Evolutionary conservation across 2,329 filamentous ascomycete species (phyloP), one percentile per base, ranked within the genome.

Genomic region (Bipolaris gigantea): DNA sequence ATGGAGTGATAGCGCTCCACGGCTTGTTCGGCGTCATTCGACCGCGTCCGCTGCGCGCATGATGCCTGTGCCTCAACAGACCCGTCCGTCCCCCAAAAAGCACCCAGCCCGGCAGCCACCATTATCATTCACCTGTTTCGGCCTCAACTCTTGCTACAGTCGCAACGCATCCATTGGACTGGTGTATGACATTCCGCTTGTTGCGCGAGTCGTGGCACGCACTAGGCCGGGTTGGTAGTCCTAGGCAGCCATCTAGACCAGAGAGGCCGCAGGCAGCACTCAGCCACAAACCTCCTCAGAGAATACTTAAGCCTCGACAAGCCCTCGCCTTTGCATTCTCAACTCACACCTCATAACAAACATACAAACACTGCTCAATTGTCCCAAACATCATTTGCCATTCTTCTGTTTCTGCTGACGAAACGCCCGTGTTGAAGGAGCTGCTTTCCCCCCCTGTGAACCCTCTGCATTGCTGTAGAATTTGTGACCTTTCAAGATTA

Each of bases 241-340:
- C 32, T 50, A 62, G 56, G 60, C 60, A 59, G 27, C 53, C 35
- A 21, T 53, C 40, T 53, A 19, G 35, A 30, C 40, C 40, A 32
- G 15, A n/a, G n/a, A 41, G 21, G 11, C 13, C 3, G 27, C 34
- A 57, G 51, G 57, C 48, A 42, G 33, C 39, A 27, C 50, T 45
- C 45, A 55, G 56, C 57, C 59, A 53, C 39, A 56, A 56, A 40
- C 33, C 49, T 30, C 42, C 45, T 39, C 18, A 43, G 4, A 9
- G 11, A 21, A 45, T 33, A 41, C 39, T 41, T 19, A 33, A 35
- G 19, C 8, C 7, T 10, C 21, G 19, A 19, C 8, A 23, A 40
- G 4, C 21, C 19, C 18, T 41, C 18, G 9, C 5, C 3, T 25
- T n/a, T 25, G 15, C 27, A 35, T 13, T 5, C n/a, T 36, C 39